A percentile compares a stretch with the other conserved stretches of the same genome.
phyloP scores from a whole-genome alignment of 495 filamentous ascomycete species.

The Eremomyces bilateralis region DNA sequence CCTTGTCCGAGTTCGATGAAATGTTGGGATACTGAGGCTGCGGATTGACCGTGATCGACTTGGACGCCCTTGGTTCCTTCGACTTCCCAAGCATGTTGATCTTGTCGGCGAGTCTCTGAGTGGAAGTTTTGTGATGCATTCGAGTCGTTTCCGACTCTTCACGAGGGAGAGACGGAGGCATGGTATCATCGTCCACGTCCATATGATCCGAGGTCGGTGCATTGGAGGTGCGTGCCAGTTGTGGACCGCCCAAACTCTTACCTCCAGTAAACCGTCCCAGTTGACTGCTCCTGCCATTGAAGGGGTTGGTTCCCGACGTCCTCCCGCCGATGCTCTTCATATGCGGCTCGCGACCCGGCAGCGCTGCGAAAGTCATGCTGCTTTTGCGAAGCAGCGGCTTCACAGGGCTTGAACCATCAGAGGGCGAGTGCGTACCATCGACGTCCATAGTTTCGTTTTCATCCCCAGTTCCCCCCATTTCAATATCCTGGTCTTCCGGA shows the following conservation, averaged over 20 bases:
- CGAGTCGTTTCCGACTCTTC: conserved; percentile 26
- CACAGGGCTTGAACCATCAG: conserved; percentile 39
- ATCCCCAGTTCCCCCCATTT: not conserved
- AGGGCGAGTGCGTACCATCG: conserved; percentile 27
- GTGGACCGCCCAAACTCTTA: conserved; percentile 28
- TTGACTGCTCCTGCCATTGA: conserved; percentile 41
- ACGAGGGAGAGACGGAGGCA: conserved; percentile 9
- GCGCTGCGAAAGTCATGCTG: conserved; percentile 76
- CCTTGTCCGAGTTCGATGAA: conserved; percentile 18
- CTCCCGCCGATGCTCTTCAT: conserved; percentile 61
- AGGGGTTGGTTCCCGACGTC: conserved; percentile 54
- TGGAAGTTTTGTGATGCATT: conserved; percentile 70
- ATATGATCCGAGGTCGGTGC: conserved; percentile 29
- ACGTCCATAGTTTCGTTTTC: not conserved
- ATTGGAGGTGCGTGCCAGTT: conserved; percentile 23
- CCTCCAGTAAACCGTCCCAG: conserved; percentile 40
- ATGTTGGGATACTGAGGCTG: conserved; percentile 35
- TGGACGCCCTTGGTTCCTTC: conserved; percentile 45
- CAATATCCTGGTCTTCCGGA: not conserved
- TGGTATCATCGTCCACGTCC: conserved; percentile 32
- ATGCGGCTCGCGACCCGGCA: conserved; percentile 71
- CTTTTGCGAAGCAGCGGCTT: conserved; percentile 61
- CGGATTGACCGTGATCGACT: conserved; percentile 35
- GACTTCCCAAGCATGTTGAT: conserved; percentile 82
- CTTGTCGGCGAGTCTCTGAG: conserved; percentile 73